Base-by-base conservation (phyloP, 129 eudicot species). In the Arctium minus region DNA sequence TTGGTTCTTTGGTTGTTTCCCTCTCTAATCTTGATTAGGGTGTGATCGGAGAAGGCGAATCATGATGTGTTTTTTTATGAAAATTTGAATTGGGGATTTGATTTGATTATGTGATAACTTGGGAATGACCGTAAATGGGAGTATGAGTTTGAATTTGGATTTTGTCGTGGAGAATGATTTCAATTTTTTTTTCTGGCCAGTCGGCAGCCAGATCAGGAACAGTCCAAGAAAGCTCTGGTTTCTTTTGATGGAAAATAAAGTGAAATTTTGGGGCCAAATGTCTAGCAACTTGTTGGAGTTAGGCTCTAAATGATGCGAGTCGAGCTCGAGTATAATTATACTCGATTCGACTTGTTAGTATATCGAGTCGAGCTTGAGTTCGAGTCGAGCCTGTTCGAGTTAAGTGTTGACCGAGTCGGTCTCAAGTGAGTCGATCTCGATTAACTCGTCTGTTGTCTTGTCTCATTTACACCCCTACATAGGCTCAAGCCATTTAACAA, bases 81-180 rank as follows among this genome's bases (percentile, higher is more conserved):
- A 74, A 60, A 67, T 76, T 73, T 82, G 71, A 75, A 76, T 76
- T 76, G 76, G 81, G 74, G 27, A 22, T 22, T 22, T 22, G 27
- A 9, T 64, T 62, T n/a, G 67, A 74, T 42, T 22, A 22, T 30
- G 72, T 44, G 10, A 48, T n/a, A 30, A 77, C 82, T 77, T 83
- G 82, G 86, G 81, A 70, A 83, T 76, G 44, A 83, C 81, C 86
- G 86, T 64, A 8, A 37, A 53, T 72, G 27, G 18, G 80, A 74
- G 42, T 64, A 74, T 40, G 81, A 76, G 27, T 15, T 70, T 31
- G 22, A 17, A n/a, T 83, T 77, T 77, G 82, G 82, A 83, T 76
- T 48, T 80, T 80, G 77, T 80, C 50, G 50, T 1, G 42, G 82
- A 8, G 15, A 71, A 33, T 27, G 9, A 80, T 80, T 80, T 22